Base-by-base conservation (phyloP, 805 yeast species). In the Yarrowia phangngaensis region DNA sequence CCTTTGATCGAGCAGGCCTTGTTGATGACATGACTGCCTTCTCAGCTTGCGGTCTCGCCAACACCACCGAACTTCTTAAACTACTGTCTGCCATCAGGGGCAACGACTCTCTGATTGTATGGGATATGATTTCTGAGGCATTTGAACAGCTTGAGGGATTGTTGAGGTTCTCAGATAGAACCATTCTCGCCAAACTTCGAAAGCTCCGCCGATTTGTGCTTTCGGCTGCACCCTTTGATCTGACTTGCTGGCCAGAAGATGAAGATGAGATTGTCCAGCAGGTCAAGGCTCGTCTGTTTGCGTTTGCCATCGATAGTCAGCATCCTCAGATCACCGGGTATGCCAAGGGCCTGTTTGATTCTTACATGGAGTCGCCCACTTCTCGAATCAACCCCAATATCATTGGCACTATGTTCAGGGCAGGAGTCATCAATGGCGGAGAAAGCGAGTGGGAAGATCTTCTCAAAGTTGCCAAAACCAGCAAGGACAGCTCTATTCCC, bases 331-430 rank as follows among this genome's bases (percentile, higher is more conserved):
- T 61, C 23, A 58, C 62, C 24, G 58, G 57, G 17, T 54, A 54
- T n/a, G 70, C 68, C 13, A 55, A 63, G 47, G 60, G 52, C 8
- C 66, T 74, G 58, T 84, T 83, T 63, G 70, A 66, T 5, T 69
- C 70, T 29, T 82, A 69, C 59, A 67, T 73, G 43, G 40, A 31
- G 15, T 66, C 69, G 6, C 90, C 92, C 54, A 84, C 82, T 61
- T 72, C 72, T 54, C 65, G 70, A 24, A 72, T 87, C 55, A 78
- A 85, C 64, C 85, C 95, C 51, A 80, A 84, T 67, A 67, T 86
- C 57, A 76, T 84, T 64, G 74, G 73, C 3, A 60, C 82, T 8
- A 78, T 86, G n/a, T 86, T 83, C 66, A 66, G 64, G 47, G 67
- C 79, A 8, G 85, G 75, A 52, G 86, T 89, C 36, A 72, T 73